Evolutionary conservation across 2,329 filamentous ascomycete genomes (phyloP), one percentile per base, ranked within the genome.

Genomic region (Ophiocordyceps camponoti-floridani): DNA sequence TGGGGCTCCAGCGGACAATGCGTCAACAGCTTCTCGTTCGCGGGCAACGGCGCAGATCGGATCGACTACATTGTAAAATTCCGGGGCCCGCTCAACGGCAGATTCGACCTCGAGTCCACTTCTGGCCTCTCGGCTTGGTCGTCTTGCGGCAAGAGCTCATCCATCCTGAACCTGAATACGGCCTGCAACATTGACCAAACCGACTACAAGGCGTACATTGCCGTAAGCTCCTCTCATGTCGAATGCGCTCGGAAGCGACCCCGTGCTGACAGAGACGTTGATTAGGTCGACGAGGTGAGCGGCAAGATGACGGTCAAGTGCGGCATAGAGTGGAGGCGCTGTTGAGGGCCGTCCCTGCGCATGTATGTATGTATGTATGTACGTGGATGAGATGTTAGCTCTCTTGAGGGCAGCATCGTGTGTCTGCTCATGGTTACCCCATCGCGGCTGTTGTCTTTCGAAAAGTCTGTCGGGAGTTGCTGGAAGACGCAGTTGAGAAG

Each of bases 291-390:
- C 38, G 51, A 53, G 41, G 44, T 55, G 44, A 53, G 51, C 45
- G 53, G 53, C 47, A 55, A 54, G 48, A 49, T 55, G 35, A 51
- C 42, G 3, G 48, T 55, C 43, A 52, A 55, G 49, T 53, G 54
- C 27, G 46, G 42, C 23, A 43, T 55, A n/a, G 42, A 52, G 41
- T 54, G 53, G 53, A 45, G 49, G 43, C 19, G 23, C 23, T 53
- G 46, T 18, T 38, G 10, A 10, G 16, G n/a, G 9, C 9, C 6
- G 11, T 14, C 4, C 33, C 33, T n/a, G 14, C 2, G 33, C 16
- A 37, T 4, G 35, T 37, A 37, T 14, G 35, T 37, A 37, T 14
- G 14, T 37, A 37, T 2, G 33, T 35, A 14, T 3, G 12, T 14
- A 35, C 14, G 12, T 14, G 4, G 33, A 14, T 14, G 33, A 35